Evolutionary conservation across 2,329 filamentous ascomycete species (phyloP), one percentile per base, ranked within the genome.

Genomic region (Monilinia fructicola): DNA sequence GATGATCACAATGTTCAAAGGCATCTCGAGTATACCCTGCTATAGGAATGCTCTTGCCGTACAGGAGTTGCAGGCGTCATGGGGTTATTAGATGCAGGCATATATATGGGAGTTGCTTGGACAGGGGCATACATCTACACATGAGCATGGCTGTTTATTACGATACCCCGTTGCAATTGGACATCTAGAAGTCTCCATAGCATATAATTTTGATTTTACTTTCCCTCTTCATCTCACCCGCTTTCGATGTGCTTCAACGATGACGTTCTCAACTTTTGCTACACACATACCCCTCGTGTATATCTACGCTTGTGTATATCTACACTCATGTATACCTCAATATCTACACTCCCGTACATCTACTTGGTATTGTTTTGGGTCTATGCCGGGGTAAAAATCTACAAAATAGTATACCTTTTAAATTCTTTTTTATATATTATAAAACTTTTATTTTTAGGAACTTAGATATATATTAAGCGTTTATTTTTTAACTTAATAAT

Each of bases 141-240:
- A 65, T 58, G 55, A 65, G 54, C 54, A 65, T 65, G 63, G 63
- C 54, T 60, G 18, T 65, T 58, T 60, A 53, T 44, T 53, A 60
- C 53, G 62, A 65, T 59, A 65, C 54, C 54, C 63, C 54, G 18
- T 46, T 65, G 63, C 54, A 59, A 59, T 42, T 65, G 63, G 54
- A 60, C 46, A 28, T 65, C 35, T 60, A 42, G 63, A 60, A 40
- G 63, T 65, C 54, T 65, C 31, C 63, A 59, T 44, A 52, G 63
- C n/a, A 54, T 65, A 23, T 59, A 54, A 14, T 31, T 58, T 28
- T 11, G 31, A 58, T 64, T 59, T 60, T 60, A 12, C 31, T 60
- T 52, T 52, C 18, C 35, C 35, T 60, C 46, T n/a, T 65, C 23
- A 44, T 52, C 42, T 65, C n/a, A 40, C 18, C 11, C 14, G 48